Evolutionary conservation across 306 rosid species (phyloP), one percentile per base, ranked within the genome.

Genomic region (Trichosanthes cucumerina): DNA sequence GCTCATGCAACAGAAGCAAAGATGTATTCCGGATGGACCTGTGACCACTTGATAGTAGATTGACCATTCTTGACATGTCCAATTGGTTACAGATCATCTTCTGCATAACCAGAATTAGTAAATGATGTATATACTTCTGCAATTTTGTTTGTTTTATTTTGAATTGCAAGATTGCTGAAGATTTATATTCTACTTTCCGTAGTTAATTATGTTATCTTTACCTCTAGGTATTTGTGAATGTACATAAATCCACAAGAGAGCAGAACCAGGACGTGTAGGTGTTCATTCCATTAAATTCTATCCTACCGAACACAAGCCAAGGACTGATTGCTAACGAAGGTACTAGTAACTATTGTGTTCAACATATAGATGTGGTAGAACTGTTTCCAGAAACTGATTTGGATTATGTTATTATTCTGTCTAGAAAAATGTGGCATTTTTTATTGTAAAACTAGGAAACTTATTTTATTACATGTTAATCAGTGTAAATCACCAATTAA

Each of bases 21-120:
- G 91, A 59, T 50, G 82, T 82, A 54, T 87, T 80, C 80, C 66
- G 84, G 66, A 81, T 1, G 16, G 74, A 66, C 76, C 31, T 65
- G 81, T 81, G 86, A 59, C 78, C 70, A 62, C 87, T 74, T 50
- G 88, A 83, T 79, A 87, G 82, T 79, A 81, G 63, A 47, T 76
- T 49, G 60, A 83, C 75, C 26, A 81, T 26, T 14, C 75, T 57
- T 4, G 84, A 54, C 62, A 85, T 66, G 73, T 68, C 78, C 50
- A 78, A 59, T n/a, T 33, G 24, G 54, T 80, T 54, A 5, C 78
- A 59, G 56, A 85, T 78, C 62, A 60, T 80, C 78, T 81, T 85
- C 88, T 87, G 87, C 88, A 81, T 69, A 49, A 79, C 33, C 80
- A 65, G 10, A 24, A 69, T 24, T 1, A 64, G 53, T 49, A 36